A percentile compares a stretch with the other conserved stretches of the same genome.
Evolutionary conservation across 2,329 filamentous ascomycete species (phyloP).

Genomic region (Ramichloridium luteum): DNA sequence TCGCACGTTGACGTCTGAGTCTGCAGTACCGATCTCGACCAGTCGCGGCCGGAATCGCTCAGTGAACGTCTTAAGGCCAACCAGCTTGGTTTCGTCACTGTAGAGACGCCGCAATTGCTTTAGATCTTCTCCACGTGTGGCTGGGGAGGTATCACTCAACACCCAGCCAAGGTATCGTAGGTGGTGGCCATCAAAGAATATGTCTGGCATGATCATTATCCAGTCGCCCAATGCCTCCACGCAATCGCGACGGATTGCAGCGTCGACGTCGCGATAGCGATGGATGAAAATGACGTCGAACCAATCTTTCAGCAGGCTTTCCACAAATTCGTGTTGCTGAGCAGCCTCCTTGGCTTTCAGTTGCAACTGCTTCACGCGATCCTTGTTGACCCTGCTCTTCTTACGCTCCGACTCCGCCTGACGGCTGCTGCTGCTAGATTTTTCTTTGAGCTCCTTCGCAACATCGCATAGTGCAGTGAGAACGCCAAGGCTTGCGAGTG

Average conservation of each 20-base stretch:
- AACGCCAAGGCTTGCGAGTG: conserved; percentile 68
- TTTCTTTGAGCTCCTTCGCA: conserved; percentile 56
- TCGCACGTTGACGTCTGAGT: conserved; percentile 70
- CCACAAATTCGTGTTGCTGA: conserved; percentile 55
- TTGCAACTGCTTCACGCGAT: conserved; percentile 61
- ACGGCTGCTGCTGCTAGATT: conserved; percentile 63
- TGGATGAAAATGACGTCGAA: conserved; percentile 92
- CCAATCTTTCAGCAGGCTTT: conserved; percentile 65
- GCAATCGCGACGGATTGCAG: conserved; percentile 78
- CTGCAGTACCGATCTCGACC: conserved; percentile 82
- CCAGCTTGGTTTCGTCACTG: conserved; percentile 65
- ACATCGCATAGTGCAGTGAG: conserved; percentile 65
- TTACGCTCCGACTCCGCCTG: conserved; percentile 67
- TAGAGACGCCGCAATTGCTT: conserved; percentile 72
- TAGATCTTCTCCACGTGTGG: conserved; percentile 73
- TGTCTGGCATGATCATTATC: conserved; percentile 73
- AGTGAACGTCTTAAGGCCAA: conserved; percentile 73
- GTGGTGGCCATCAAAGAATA: conserved; percentile 84
- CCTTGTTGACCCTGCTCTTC: conserved; percentile 64
- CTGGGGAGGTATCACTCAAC: conserved; percentile 64
- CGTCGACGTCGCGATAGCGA: conserved; percentile 86
- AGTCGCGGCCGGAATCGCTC: conserved; percentile 78
- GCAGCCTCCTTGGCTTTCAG: conserved; percentile 58
- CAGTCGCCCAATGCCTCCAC: conserved; percentile 76
- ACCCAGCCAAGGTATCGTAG: conserved; percentile 93